Evolutionary conservation across 345 rosid species (phyloP).

Genomic region (Pistacia atlantica): DNA sequence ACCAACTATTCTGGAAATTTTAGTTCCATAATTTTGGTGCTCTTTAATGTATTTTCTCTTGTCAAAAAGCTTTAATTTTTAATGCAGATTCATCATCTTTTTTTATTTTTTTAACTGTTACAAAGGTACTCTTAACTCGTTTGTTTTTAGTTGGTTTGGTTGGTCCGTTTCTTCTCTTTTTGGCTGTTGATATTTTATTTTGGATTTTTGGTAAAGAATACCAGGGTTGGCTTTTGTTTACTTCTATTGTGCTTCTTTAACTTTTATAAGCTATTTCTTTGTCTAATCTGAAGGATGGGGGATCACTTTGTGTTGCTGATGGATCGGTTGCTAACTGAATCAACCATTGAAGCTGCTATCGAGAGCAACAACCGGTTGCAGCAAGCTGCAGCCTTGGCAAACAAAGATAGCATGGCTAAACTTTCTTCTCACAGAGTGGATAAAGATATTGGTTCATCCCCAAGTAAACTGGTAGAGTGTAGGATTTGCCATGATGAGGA

Average conservation of each 20-base stretch:
- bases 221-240: background rate
- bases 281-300: slow-evolving; percentile 55
- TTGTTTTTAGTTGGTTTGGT: background rate
- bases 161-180: background rate
- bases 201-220: background rate
- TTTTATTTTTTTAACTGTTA: slow-evolving; percentile 1
- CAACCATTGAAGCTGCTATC: slow-evolving; percentile 47
- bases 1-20: background rate
- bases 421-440: slow-evolving; percentile 37
- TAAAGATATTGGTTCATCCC: slow-evolving; percentile 32
- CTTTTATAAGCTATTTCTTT: background rate
- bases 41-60: background rate
- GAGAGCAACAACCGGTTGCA: slow-evolving; percentile 27
- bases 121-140: background rate
- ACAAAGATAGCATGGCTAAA: slow-evolving; percentile 25
- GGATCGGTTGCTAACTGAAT: slow-evolving; percentile 53
- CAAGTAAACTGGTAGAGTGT: slow-evolving; percentile 54
- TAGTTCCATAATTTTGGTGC: background rate
- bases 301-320: slow-evolving; percentile 72
- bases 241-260: background rate
- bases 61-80: slow-evolving; percentile 3
- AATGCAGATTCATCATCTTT: slow-evolving; percentile 22
- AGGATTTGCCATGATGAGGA: slow-evolving; percentile 96
- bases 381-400: slow-evolving; percentile 20
- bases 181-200: background rate